Base-by-base conservation (phyloP, 495 filamentous ascomycete genomes). In the Penicillium paradoxum region DNA sequence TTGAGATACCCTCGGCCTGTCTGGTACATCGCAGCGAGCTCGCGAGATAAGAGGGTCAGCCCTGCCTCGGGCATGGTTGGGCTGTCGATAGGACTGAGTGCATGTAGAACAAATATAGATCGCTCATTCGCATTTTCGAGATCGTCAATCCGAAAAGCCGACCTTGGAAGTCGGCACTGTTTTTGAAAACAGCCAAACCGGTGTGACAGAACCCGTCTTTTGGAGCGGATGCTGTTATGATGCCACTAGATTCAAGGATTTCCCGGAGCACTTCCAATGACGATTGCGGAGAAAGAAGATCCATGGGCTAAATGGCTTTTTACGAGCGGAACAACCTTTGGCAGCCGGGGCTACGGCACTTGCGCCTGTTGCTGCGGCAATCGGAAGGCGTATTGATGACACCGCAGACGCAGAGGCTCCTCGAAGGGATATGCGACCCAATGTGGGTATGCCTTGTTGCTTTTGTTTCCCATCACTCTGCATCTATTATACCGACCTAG, bases 51-150 rank as follows among this genome's bases (percentile, higher is more conserved):
- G n/a, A 80, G 82, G 5, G 83, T 72, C 14, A 83, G 58, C n/a
- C 80, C 81, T 14, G 80, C 81, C 61, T 85, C 82, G 1, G 82
- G 82, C 82, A 84, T 85, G 0, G 81, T 81, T 0, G 81, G 81
- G 54, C 79, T 79, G 0, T 81, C 82, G 0, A 83, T 72, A 0
- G 81, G 79, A 0, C 82, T 81, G 41, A 83, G 82, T 29, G 71
- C 65, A 58, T 79, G 74, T 18, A 84, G 68, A 11, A 85, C 0
- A 85, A 67, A 18, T 70, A 51, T 0, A 76, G 73, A 30, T 70
- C 67, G 51, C 84, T 81, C 43, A 85, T 77, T 0, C 82, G 71
- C 2, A 46, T 39, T n/a, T n/a, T n/a, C n/a, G n/a, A n/a, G n/a
- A n/a, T n/a, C n/a, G n/a, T n/a, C n/a, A n/a, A n/a, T n/a, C n/a